These are phyloP conservation scores for Larix sibirica DNA, from an alignment of 83 land plant species.

Conservation along the genomic window DNA sequence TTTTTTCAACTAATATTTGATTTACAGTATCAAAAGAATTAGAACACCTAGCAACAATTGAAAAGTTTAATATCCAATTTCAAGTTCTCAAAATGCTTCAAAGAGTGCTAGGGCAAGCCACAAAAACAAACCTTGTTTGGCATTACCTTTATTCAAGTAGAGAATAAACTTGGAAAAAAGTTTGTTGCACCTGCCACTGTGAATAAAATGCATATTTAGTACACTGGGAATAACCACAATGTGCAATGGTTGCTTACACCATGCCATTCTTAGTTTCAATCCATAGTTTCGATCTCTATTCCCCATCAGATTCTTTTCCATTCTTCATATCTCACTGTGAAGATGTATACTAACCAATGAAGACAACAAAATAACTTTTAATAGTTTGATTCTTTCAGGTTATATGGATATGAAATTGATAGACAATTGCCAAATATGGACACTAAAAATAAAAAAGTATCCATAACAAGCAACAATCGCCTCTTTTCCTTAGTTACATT, in stretches of 20 bases:
- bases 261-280: neutral
- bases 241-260: neutral
- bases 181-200: neutral
- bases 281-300: neutral
- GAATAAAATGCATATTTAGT: conserved; percentile 5
- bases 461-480: neutral
- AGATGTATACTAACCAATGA: neutral
- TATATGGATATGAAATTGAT: neutral
- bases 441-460: neutral
- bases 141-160: neutral
- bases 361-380: neutral
- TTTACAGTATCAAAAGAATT: too few relatives aligned
- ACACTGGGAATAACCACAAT: neutral
- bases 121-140: conserved; percentile 3
- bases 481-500: neutral
- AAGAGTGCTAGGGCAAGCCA: neutral
- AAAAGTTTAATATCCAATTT: neutral
- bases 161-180: conserved; percentile 9
- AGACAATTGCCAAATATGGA: neutral
- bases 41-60: neutral
- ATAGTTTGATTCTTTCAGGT: neutral
- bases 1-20: too few relatives aligned
- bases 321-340: neutral
- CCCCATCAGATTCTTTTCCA: neutral
- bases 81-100: neutral